Evolutionary conservation across 2,329 filamentous ascomycete genomes (phyloP), one percentile per base, ranked within the genome.

Genomic region (Claviceps capensis): DNA sequence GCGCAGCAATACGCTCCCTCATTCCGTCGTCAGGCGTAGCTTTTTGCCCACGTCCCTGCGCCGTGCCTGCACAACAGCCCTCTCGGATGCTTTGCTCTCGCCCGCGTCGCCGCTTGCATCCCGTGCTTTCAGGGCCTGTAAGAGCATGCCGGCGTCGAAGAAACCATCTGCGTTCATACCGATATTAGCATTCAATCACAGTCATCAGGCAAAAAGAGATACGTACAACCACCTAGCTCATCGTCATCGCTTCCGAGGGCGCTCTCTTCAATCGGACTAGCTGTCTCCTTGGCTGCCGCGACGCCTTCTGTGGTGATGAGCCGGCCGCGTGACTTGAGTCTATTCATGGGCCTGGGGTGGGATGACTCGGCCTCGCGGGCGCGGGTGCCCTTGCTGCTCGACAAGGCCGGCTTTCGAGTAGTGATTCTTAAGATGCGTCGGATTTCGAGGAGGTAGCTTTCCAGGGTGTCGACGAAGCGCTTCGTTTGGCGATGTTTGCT

Each of bases 131-230:
- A 95, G 79, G 1, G 89, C 88, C 65, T 94, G 87, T 23, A 93
- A 75, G 5, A 96, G 78, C 88, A 96, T 95, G 14, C 91, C 91
- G 0, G 91, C 89, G 65, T 97, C 91, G 69, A 97, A 97, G 74
- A 97, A 96, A 36, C 91, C 91, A 73, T 96, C 90, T 95, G 63
- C 16, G 44, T n/a, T 30, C 8, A 55, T 49, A 52, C 48, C 49
- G 9, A 57, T 41, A 54, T 67, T 60, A 67, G 69, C 60, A 8
- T 43, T 2, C 11, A 26, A 40, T 23, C 5, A 41, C 38, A 16
- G 11, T 26, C n/a, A 44, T 8, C 7, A 14, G 5, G 9, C 5
- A 14, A 11, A 42, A 40, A 19, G 38, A 17, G 36, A 23, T 11
- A 83, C 87, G 83, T 80, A 95, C 90, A 96, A 68, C 91, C 90